Percentiles rank a stretch among this genome's conserved stretches.
These are phyloP conservation scores for Botryotinia calthae DNA, from an alignment of 2,329 filamentous ascomycete genomes.

Conservation along the genomic window DNA sequence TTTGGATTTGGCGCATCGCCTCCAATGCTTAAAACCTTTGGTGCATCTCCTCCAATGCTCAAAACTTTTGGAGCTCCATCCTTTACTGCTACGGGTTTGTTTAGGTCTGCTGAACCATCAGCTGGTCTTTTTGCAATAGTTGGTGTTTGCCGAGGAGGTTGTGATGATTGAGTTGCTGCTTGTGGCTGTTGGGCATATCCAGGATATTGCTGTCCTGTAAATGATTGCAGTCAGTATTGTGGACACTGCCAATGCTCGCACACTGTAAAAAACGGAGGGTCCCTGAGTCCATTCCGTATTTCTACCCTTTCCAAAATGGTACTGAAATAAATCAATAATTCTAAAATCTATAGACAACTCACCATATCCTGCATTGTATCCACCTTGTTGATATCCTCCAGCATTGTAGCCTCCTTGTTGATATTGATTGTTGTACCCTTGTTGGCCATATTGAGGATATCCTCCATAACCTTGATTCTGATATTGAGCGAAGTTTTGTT, in stretches of 20 bases:
- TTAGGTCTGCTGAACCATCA: constrained; percentile 46
- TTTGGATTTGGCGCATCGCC: constrained; percentile 56
- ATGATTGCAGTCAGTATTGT: constrained; percentile 9
- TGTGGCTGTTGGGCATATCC: constrained; percentile 54
- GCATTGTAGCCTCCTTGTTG: constrained; percentile 47
- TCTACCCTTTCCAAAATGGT: background rate
- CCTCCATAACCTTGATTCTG: constrained; percentile 51
- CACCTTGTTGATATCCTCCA: constrained; percentile 37
- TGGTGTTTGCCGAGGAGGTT: constrained; percentile 49
- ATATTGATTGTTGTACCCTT: constrained; percentile 49
- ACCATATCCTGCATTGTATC: constrained; percentile 44
- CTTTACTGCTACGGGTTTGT: constrained; percentile 54
- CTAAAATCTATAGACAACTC: constrained; percentile 8
- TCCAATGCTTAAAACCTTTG: constrained; percentile 64
- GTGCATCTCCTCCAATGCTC: constrained; percentile 58
- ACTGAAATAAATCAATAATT: background rate
- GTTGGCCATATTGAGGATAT: constrained; percentile 55
- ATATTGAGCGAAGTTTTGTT: constrained; percentile 52
- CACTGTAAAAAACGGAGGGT: background rate
- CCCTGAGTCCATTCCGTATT: background rate
- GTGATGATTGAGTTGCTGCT: constrained; percentile 40
- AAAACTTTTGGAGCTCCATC: constrained; percentile 62
- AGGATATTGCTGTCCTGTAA: constrained; percentile 48
- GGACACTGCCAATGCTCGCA: background rate
- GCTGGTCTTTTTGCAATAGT: constrained; percentile 64